Evolutionary conservation across 192 early-diverging fungal species (phyloP).

Genomic region (Coemansia sp.): DNA sequence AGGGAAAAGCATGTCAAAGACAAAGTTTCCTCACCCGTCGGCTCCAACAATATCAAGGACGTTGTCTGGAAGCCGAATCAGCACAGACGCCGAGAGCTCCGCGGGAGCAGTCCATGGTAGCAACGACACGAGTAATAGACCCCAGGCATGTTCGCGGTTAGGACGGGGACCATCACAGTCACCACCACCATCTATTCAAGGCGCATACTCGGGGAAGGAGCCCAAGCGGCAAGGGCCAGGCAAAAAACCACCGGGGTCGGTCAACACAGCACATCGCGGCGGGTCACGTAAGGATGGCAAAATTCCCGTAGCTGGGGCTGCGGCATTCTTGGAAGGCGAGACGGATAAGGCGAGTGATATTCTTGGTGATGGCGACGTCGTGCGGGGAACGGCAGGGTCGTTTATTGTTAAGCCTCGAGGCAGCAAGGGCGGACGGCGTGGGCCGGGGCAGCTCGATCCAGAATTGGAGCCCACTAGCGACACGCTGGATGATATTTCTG

Average conservation of each 20-base stretch:
- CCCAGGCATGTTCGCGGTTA: background rate
- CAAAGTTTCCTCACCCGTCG: constrained; percentile 53
- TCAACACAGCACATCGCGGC: background rate
- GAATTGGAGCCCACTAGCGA: background rate
- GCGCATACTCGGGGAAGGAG: background rate
- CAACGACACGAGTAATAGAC: background rate
- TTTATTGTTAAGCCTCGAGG: constrained; percentile 12
- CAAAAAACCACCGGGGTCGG: background rate
- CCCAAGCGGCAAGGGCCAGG: background rate
- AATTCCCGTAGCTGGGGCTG: background rate
- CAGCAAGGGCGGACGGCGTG: background rate
- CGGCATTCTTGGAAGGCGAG: background rate
- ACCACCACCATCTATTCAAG: background rate
- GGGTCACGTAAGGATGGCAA: background rate
- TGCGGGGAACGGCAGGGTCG: background rate
- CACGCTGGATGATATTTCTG: background rate
- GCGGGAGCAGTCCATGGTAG: background rate
- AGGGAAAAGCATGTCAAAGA: constrained; percentile 33
- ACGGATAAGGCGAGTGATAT: background rate
- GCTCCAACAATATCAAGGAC: constrained; percentile 48
- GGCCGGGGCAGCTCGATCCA: background rate
- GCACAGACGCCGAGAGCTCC: constrained; percentile 2
- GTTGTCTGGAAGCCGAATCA: background rate
- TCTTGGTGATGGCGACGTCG: background rate
- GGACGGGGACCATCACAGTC: background rate